Base-by-base conservation (phyloP, 202 grass and related monocot genomes). In the Schoenoplectus tabernaemontani region DNA sequence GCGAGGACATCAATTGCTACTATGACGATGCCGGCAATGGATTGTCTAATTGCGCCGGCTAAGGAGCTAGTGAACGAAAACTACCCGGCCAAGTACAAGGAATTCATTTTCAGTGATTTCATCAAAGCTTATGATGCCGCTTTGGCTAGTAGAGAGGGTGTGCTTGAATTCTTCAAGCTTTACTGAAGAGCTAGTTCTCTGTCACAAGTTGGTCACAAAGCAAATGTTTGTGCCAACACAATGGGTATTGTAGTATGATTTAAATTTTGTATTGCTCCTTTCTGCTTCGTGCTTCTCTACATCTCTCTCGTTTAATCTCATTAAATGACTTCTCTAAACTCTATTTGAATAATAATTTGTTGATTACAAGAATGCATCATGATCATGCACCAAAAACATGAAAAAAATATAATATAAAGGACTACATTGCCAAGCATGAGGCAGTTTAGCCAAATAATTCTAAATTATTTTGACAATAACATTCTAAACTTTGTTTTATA, bases 1-100 rank as follows among this genome's bases (percentile, higher is more conserved):
- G 58, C 71, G 3, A 79, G 89, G 82, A 85, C 82, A 69, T 88
- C 86, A 0, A 48, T 91, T 12, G 84, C 86, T 0, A 82, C 86
- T 0, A 68, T 88, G 73, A 74, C 59, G 15, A 50, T 81, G 53
- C 89, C 89, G 5, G 24, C 10, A 17, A 79, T 2, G 1, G 64
- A 82, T 2, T 76, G 81, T 28, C 60, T 19, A 30, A 88, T 91
- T 30, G 70, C 59, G 0, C 64, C 89, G 0, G 70, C 86, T 0
- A 63, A 59, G 11, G 77, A 74, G 30, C 57, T 91, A 17, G 64
- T 91, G 24, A 46, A 34, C 7, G 54, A 76, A 11, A 46, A 26
- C 2, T 71, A 78, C 23, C 89, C 78, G 11, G 10, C 89, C 2
- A 79, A 65, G 53, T 91, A 72, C 66, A 84, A 64, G 53, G 59